phyloP scores from a whole-genome alignment of 148 eudicot species.

The Fagopyrum homotropicum region DNA sequence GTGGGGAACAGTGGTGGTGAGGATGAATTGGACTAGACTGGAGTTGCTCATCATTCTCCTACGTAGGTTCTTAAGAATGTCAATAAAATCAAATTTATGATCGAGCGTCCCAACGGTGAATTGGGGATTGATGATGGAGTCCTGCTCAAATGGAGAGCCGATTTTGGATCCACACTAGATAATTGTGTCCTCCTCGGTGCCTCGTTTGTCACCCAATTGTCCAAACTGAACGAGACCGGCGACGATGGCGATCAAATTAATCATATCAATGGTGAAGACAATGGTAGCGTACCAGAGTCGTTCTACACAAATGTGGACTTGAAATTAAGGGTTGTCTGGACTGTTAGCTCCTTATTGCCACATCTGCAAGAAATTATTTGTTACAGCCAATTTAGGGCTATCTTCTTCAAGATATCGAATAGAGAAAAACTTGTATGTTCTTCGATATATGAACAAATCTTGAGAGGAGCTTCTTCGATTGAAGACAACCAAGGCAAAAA shows the following conservation, averaged over 20 bases:
- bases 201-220: slow-evolving; percentile 28
- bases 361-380: slow-evolving; percentile 85
- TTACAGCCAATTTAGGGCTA: slow-evolving; percentile 45
- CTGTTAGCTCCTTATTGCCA: slow-evolving; percentile 83
- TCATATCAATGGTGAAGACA: slow-evolving; percentile 28
- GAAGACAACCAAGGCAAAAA: no score
- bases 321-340: slow-evolving; percentile 81
- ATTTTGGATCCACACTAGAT: slow-evolving; percentile 53
- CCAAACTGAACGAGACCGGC: slow-evolving; percentile 7
- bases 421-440: no score
- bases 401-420: no score
- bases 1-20: slow-evolving; percentile 17
- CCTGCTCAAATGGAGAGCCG: slow-evolving; percentile 53
- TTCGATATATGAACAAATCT: no score
- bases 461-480: no score
- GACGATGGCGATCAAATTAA: slow-evolving; percentile 7
- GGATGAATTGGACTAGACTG: slow-evolving; percentile 23
- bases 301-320: slow-evolving; percentile 75
- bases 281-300: slow-evolving; percentile 79
- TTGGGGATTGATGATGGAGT: slow-evolving; percentile 49
- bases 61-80: slow-evolving; percentile 53
- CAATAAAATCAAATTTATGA: slow-evolving; percentile 30
- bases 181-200: slow-evolving; percentile 58
- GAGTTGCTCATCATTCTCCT: slow-evolving; percentile 56
- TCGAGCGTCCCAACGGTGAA: slow-evolving; percentile 53